Evolutionary conservation across 768 basidiomycete species (phyloP).

Genomic region (Filobasidium wieringae): DNA sequence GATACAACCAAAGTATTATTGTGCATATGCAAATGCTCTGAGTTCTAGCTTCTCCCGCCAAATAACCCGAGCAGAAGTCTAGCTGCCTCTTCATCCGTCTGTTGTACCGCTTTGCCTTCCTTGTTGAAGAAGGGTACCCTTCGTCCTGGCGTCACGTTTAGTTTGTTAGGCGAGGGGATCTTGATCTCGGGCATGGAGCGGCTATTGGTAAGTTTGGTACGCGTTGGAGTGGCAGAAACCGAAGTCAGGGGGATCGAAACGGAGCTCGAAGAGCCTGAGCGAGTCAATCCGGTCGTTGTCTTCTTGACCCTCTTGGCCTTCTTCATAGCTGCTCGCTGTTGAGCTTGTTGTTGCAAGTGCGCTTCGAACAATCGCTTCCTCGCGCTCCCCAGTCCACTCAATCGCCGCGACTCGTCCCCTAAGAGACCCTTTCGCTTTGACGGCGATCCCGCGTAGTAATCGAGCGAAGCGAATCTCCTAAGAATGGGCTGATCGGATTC

Average conservation of each 20-base stretch:
- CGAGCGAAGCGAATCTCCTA: constrained; percentile 9
- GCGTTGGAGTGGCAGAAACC: neutral
- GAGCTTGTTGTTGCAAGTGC: neutral
- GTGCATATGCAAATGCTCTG: too few relatives aligned
- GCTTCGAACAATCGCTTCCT: neutral
- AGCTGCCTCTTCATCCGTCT: constrained; percentile 14
- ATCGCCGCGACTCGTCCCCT: constrained; percentile 4
- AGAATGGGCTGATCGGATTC: constrained; percentile 1
- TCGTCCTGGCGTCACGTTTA: neutral
- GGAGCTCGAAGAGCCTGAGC: neutral
- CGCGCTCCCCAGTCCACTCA: constrained; percentile 4
- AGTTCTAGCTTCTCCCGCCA: neutral
- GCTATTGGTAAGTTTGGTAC: neutral
- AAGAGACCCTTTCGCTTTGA: constrained; percentile 11
- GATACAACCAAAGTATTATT: too few relatives aligned
- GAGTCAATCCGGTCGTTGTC: neutral
- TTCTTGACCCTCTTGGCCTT: neutral
- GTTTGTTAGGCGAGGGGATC: neutral
- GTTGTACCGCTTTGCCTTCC: constrained; percentile 1
- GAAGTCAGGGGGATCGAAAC: neutral
- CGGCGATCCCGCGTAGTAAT: constrained; percentile 16
- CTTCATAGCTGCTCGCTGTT: neutral
- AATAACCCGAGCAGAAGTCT: constrained; percentile 14
- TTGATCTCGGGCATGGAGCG: neutral
- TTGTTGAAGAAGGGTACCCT: neutral